A percentile compares a stretch with the other conserved stretches of the same genome.
These are phyloP conservation scores for Platanus orientalis DNA, from an alignment of 164 flowering plant species.

Conservation along the genomic window DNA sequence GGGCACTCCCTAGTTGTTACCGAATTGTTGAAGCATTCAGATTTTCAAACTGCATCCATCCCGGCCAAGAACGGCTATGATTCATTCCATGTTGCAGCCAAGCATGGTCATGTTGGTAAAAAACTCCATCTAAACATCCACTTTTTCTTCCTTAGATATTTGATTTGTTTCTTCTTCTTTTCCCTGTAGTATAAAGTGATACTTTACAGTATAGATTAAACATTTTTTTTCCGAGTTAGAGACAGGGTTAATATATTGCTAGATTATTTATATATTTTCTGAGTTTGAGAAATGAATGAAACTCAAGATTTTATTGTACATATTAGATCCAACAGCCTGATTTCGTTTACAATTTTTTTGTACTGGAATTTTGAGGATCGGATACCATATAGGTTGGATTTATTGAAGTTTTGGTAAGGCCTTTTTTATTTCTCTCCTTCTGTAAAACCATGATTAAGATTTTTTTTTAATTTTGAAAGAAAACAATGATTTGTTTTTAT, in stretches of 20 bases:
- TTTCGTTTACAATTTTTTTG: too few relatives aligned
- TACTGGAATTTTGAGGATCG: too few relatives aligned
- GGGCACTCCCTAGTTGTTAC: constrained; percentile 56
- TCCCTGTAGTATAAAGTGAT: background rate
- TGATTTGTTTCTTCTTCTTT: background rate
- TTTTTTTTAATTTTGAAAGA: too few relatives aligned
- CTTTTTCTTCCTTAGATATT: background rate
- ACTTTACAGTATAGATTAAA: background rate
- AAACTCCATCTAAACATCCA: background rate
- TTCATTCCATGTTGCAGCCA: constrained; percentile 92
- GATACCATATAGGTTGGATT: too few relatives aligned
- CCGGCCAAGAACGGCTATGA: constrained; percentile 73
- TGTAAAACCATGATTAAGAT: too few relatives aligned
- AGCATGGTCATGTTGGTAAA: constrained; percentile 86
- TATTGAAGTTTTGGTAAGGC: too few relatives aligned
- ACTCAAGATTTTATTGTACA: too few relatives aligned
- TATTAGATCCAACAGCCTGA: too few relatives aligned
- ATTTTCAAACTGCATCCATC: constrained; percentile 57
- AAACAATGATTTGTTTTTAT: too few relatives aligned
- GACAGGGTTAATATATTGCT: too few relatives aligned
- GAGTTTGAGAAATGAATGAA: background rate
- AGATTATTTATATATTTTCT: background rate
- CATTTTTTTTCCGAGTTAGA: too few relatives aligned
- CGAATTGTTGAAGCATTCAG: constrained; percentile 63
- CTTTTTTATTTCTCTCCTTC: too few relatives aligned